Conservation (phyloP, 1,284 basidiomycete genomes). For the Heliocybe sulcata region DNA sequence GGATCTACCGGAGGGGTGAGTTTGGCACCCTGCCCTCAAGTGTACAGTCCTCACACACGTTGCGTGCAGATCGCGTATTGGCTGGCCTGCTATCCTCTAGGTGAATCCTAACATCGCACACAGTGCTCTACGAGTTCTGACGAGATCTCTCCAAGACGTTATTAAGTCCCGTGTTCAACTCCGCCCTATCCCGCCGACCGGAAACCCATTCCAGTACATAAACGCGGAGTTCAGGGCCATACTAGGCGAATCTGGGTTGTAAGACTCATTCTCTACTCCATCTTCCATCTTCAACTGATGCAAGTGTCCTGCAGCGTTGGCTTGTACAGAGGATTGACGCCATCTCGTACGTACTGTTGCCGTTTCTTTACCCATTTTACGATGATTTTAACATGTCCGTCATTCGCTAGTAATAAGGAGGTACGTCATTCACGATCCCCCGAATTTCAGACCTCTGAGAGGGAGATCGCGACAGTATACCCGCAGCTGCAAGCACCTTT, state of each 20-base stretch:
- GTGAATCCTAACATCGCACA: constrained; percentile 24
- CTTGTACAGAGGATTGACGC: constrained; percentile 67
- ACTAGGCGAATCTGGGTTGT: constrained; percentile 72
- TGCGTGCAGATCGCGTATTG: constrained; percentile 76
- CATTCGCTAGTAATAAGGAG: constrained; percentile 58
- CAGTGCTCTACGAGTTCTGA: neutral
- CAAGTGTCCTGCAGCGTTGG: constrained; percentile 39
- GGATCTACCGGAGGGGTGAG: constrained; percentile 85
- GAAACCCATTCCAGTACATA: constrained; percentile 81
- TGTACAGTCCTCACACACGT: neutral
- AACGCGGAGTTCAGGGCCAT: constrained; percentile 61
- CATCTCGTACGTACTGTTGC: constrained; percentile 44
- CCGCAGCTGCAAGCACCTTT: constrained; percentile 88
- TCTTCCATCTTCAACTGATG: neutral
- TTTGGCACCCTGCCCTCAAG: constrained; percentile 10
- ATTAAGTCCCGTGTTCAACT: constrained; percentile 90
- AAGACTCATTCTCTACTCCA: constrained; percentile 25
- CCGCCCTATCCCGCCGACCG: constrained; percentile 66
- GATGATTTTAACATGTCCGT: too few species aligned
- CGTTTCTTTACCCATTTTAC: too few species aligned
- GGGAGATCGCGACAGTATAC: constrained; percentile 50
- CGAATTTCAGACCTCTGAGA: neutral
- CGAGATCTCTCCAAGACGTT: constrained; percentile 50
- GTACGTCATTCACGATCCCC: constrained; percentile 19
- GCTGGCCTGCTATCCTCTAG: constrained; percentile 88